Base-by-base conservation (phyloP, 73 alveolate species). In the Paraurostyla sp. region DNA sequence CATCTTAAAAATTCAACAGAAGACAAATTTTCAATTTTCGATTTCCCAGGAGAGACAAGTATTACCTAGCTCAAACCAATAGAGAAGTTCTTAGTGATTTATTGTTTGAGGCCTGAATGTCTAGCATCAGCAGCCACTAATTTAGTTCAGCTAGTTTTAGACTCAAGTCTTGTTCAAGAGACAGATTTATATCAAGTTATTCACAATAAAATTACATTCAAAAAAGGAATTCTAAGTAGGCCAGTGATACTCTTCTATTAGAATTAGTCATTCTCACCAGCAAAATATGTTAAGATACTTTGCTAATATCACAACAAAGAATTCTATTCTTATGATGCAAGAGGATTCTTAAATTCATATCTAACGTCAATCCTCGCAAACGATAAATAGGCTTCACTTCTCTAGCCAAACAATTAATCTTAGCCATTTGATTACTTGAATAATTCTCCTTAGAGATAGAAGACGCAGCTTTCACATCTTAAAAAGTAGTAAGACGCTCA, bases 31-130 rank as follows among this genome's bases (percentile, higher is more conserved):
- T 2, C 3, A 4, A 49, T 27, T 20, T 59, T 20, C 25, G 76
- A 59, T n/a, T 59, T 59, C 32, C 76, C 76, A 25, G 76, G 76
- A 7, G 76, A 59, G 9, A n/a, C n/a, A n/a, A 27, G 76, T 43
- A 49, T 59, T 3, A 59, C 76, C 25, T 11, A 11, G 11, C 49
- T 59, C 25, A 59, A 59, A 27, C 76, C 76, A 11, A 20, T 59
- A 4, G 76, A 59, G 11, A 59, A 59, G 23, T 59, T 59, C 25
- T 23, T 59, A 7, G 76, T 59, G 2, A 4, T 59, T 6, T 59
- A 59, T 23, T 59, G 76, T 27, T 30, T 59, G 7, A 59, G 32
- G 23, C 76, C 76, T 11, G 76, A 59, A 59, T 30, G 43, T 27
- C 11, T 59, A 3, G 76, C 48, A 3, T 30, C 6, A 59, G 76